Evolutionary conservation across 208 protist species (phyloP).

Genomic region (Endotrypanum monterogeii): DNA sequence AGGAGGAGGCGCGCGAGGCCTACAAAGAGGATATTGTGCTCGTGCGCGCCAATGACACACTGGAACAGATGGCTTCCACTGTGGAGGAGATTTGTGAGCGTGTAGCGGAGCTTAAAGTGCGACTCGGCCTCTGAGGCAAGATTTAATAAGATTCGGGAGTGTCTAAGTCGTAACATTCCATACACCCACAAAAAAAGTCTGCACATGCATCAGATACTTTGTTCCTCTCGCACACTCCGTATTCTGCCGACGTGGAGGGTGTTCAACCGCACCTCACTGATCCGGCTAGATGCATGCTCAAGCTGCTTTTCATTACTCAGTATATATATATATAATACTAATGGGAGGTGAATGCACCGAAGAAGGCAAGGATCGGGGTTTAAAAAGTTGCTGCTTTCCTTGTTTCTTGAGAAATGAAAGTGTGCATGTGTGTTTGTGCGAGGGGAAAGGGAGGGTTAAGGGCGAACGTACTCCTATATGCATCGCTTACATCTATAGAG

Average conservation of each 20-base stretch:
- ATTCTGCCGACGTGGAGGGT: too few relatives aligned
- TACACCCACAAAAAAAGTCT: not conserved
- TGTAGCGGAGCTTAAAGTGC: conserved; percentile 52
- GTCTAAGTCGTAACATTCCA: not conserved
- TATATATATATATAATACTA: too few relatives aligned
- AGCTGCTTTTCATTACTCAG: not conserved
- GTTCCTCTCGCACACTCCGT: too few relatives aligned
- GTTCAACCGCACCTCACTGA: too few relatives aligned
- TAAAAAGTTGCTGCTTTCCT: not conserved
- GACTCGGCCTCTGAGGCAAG: conserved; percentile 20
- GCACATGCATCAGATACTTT: not conserved
- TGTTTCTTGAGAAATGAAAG: not conserved
- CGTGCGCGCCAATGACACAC: conserved; percentile 86
- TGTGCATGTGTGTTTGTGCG: not conserved
- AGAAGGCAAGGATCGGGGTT: too few relatives aligned
- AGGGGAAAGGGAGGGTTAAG: too few relatives aligned
- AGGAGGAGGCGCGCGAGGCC: conserved; percentile 94
- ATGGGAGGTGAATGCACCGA: too few relatives aligned
- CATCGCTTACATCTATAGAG: not conserved
- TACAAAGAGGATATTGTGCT: conserved; percentile 93
- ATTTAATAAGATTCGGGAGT: not conserved
- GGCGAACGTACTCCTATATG: too few relatives aligned
- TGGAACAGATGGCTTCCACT: conserved; percentile 94
- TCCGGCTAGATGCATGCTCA: too few relatives aligned
- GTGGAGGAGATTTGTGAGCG: conserved; percentile 67